phyloP scores from a whole-genome alignment of 495 filamentous ascomycete genomes.

The Recurvomyces mirabilis region DNA sequence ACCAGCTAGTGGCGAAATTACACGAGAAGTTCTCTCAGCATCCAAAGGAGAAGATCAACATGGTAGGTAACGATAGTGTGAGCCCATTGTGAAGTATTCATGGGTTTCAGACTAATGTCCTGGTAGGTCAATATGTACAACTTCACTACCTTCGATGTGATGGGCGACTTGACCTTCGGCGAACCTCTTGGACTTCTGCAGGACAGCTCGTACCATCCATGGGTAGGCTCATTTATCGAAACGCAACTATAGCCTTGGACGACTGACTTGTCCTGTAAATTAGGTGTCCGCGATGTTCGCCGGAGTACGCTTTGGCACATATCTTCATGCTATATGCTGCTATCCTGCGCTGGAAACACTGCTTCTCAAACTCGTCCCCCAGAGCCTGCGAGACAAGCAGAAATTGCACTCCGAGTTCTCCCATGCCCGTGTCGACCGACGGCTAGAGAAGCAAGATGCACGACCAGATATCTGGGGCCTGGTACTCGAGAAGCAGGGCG shows the following conservation, averaged over 20 bases:
- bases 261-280: no score
- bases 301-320: no score
- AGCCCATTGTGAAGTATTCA: slow-evolving; percentile 19
- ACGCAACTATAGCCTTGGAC: no score
- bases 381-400: slow-evolving; percentile 4
- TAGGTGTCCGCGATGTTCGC: no score
- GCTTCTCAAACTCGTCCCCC: slow-evolving; percentile 17
- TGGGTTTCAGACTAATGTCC: slow-evolving; percentile 17
- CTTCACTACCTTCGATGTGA: slow-evolving; percentile 30
- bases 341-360: no score
- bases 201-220: slow-evolving; percentile 18
- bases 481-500: slow-evolving; percentile 16
- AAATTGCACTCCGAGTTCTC: slow-evolving; percentile 17
- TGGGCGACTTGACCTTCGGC: slow-evolving; percentile 29
- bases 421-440: slow-evolving; percentile 22
- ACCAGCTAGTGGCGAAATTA: no score
- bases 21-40: no score
- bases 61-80: slow-evolving; percentile 12
- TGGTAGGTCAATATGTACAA: slow-evolving; percentile 21
- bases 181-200: slow-evolving; percentile 29
- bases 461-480: slow-evolving; percentile 27
- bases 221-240: slow-evolving; percentile 25
- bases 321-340: no score
- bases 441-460: slow-evolving; percentile 21
- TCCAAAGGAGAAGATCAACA: slow-evolving; percentile 24